These are phyloP conservation scores for Eutypella sp. DNA, from an alignment of 2,329 filamentous ascomycete genomes.

Conservation along the genomic window DNA sequence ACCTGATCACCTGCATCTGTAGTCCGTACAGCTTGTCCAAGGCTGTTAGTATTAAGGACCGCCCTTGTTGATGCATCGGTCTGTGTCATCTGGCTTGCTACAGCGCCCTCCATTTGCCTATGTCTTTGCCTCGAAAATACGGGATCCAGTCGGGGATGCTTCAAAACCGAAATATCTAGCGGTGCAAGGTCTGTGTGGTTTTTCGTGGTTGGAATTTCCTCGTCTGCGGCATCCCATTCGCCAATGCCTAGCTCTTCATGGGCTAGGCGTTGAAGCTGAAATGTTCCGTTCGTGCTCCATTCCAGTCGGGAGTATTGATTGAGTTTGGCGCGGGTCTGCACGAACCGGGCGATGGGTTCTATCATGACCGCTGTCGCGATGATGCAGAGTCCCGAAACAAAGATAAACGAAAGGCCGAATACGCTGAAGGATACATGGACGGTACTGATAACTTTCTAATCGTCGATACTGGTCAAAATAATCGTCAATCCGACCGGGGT, in stretches of 20 bases:
- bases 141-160: too few species aligned
- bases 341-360: background rate
- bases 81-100: too few species aligned
- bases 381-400: conserved; percentile 1
- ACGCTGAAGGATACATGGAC: conserved; percentile 6
- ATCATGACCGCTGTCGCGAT: background rate
- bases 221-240: background rate
- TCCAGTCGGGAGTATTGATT: conserved; percentile 2
- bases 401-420: conserved; percentile 3
- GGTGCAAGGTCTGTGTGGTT: background rate
- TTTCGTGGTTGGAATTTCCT: background rate
- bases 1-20: too few species aligned
- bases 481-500: too few species aligned
- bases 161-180: background rate
- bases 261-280: conserved; percentile 4
- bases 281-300: conserved; percentile 2
- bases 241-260: conserved; percentile 2
- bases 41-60: too few species aligned
- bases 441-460: conserved; percentile 3
- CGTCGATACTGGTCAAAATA: background rate
- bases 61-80: too few species aligned
- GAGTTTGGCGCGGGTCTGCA: background rate
- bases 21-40: too few species aligned
- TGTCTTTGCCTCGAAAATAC: too few species aligned
- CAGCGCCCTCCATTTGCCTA: too few species aligned